phyloP scores from a whole-genome alignment of 2,329 filamentous ascomycete genomes.

The Colletotrichum falcatum region DNA sequence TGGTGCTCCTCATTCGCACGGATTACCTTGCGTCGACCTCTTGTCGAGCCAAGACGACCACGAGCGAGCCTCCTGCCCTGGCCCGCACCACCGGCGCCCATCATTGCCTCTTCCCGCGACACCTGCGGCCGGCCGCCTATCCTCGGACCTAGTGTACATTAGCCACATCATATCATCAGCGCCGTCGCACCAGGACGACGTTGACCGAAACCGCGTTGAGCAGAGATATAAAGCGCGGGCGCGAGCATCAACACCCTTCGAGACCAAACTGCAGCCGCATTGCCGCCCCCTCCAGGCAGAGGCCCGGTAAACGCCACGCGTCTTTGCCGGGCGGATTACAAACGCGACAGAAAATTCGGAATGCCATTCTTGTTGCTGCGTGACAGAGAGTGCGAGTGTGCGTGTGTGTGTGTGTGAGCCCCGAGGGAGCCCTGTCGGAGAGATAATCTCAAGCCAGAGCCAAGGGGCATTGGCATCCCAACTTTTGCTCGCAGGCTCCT shows the following conservation, averaged over 20 bases:
- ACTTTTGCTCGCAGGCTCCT: too few species aligned
- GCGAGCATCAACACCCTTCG: background rate
- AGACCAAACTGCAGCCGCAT: too few species aligned
- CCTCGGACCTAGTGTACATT: background rate
- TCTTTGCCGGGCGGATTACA: too few species aligned
- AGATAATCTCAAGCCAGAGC: background rate
- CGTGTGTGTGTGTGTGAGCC: too few species aligned
- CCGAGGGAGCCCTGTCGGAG: background rate
- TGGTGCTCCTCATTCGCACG: background rate
- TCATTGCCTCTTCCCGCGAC: slow-evolving; percentile 28
- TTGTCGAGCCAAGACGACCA: slow-evolving; percentile 1
- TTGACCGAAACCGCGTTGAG: too few species aligned
- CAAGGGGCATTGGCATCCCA: slow-evolving; percentile 13
- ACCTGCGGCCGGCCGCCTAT: slow-evolving; percentile 5
- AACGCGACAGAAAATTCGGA: too few species aligned
- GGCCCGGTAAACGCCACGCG: too few species aligned
- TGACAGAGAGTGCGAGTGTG: too few species aligned
- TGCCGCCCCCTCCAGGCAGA: too few species aligned
- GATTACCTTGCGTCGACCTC: slow-evolving; percentile 12
- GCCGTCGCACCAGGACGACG: too few species aligned
- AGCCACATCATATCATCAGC: background rate
- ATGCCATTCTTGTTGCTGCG: too few species aligned
- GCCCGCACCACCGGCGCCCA: slow-evolving; percentile 23
- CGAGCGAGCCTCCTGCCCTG: slow-evolving; percentile 25
- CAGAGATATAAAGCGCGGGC: background rate